Evolutionary conservation across 108 stramenopile genomes (phyloP), one percentile per base, ranked within the genome.

Genomic region (Nannochloropsis oceanica): DNA sequence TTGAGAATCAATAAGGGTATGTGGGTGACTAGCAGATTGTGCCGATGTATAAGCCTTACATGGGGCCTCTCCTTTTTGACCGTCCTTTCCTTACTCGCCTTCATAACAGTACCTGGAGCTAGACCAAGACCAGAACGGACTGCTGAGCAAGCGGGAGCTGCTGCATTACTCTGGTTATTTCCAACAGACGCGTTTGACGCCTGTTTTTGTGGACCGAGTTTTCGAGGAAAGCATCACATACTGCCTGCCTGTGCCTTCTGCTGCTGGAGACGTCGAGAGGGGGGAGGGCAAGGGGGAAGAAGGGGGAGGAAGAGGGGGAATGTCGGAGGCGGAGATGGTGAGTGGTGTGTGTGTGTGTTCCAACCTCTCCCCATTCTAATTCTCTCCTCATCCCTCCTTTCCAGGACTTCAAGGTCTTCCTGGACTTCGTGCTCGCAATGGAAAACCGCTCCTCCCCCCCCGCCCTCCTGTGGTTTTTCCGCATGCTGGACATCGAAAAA

Each of bases 381-480:
- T 3, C 59, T n/a, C 59, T 34, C 34, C 34, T 34, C 34, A 3
- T 34, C 1, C 34, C 34, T 34, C 34, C 34, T 34, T 34, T 8
- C 10, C 9, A 73, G 59, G 92, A 92, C 84, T 92, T 89, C 84
- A 92, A 92, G 83, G 89, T 90, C 11, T 92, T 90, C 81, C 89
- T 92, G 42, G 92, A 92, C 87, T 90, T 92, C 18, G 91, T 91
- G 44, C 91, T 92, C 26, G 91, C 91, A 25, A 87, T 92, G 86
- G 89, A 88, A 80, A 89, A 90, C 86, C 84, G 83, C 26, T 42
- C 73, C 26, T 84, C 83, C 10, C 83, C 44, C 8, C 90, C 87
- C 82, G 84, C 82, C 46, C 80, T 89, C 8, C 24, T 13, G 26
- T 91, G 87, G 82, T 59, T 89, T 43, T 91, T 86, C 44, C 86